Evolutionary conservation across 805 yeast genomes (phyloP).

Genomic region (Saturnispora saitoi): DNA sequence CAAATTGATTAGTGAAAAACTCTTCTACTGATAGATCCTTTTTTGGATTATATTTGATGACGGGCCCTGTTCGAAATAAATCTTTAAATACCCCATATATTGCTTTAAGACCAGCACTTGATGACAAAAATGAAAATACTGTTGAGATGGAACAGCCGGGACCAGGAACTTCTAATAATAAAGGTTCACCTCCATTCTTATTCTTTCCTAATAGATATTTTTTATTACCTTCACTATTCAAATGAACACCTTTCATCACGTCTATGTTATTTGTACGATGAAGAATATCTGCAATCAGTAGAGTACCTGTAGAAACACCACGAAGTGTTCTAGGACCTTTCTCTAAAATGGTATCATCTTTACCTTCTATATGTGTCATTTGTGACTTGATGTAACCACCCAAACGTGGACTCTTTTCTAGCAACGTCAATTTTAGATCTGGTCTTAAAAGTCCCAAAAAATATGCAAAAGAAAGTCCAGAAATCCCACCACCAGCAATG

Average conservation of each 20-base stretch:
- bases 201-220: conserved; percentile 48
- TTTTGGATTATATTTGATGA: conserved; percentile 1
- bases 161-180: conserved; percentile 35
- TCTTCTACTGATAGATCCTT: conserved; percentile 33
- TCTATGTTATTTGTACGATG: conserved; percentile 38
- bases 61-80: background rate
- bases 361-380: conserved; percentile 24
- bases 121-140: conserved; percentile 25
- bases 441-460: conserved; percentile 68
- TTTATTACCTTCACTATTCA: conserved; percentile 54
- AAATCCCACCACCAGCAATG: conserved; percentile 81
- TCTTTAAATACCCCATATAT: conserved; percentile 7
- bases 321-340: conserved; percentile 89
- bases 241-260: conserved; percentile 50
- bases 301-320: conserved; percentile 73
- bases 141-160: conserved; percentile 37
- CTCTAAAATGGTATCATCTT: conserved; percentile 41
- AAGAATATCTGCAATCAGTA: conserved; percentile 56
- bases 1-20: conserved; percentile 65
- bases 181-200: conserved; percentile 20
- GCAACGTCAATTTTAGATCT: conserved; percentile 55
- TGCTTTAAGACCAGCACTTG: conserved; percentile 16
- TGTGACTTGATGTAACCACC: conserved; percentile 80
- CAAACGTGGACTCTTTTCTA: conserved; percentile 43
- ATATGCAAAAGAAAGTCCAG: conserved; percentile 71